Conservation (phyloP, 352 stramenopile species). For the Paralagenidium karlingii region DNA sequence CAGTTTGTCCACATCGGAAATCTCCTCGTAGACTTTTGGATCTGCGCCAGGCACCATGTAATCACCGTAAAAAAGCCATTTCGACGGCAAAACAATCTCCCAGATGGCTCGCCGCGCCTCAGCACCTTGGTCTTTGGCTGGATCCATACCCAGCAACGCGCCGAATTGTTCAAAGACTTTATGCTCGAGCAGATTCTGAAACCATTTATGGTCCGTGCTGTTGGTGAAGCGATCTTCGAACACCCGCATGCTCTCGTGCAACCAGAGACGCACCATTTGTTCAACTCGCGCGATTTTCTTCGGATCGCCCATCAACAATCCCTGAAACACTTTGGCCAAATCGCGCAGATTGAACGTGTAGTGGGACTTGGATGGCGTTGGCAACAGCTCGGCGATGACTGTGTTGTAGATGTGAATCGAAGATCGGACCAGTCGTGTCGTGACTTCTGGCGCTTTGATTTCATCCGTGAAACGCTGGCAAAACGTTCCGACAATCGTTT, state of each 20-base stretch:
- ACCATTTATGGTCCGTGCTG: slow-evolving; percentile 58
- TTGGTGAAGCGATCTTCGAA: slow-evolving; percentile 84
- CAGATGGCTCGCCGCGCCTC: slow-evolving; percentile 27
- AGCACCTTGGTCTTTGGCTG: slow-evolving; percentile 2
- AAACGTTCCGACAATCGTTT: slow-evolving; percentile 67
- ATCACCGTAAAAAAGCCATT: slow-evolving; percentile 81
- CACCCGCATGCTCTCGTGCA: slow-evolving; percentile 79
- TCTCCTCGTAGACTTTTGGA: slow-evolving; percentile 87
- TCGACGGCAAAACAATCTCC: slow-evolving; percentile 42
- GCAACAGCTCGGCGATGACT: slow-evolving; percentile 62
- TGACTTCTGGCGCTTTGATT: slow-evolving; percentile 36
- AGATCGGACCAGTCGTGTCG: slow-evolving; percentile 44
- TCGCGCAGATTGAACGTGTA: slow-evolving; percentile 86
- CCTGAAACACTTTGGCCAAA: slow-evolving; percentile 80
- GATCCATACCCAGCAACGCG: slow-evolving; percentile 17
- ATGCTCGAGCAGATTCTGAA: slow-evolving; percentile 47
- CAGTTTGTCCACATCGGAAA: slow-evolving; percentile 75
- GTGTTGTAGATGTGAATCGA: slow-evolving; percentile 81
- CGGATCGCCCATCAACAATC: slow-evolving; percentile 66
- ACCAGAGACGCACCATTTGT: slow-evolving; percentile 58
- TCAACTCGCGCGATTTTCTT: slow-evolving; percentile 64
- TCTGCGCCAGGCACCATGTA: slow-evolving; percentile 88
- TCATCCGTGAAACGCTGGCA: slow-evolving; percentile 57
- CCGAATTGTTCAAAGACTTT: slow-evolving; percentile 47
- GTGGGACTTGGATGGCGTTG: slow-evolving; percentile 74